phyloP scores from a whole-genome alignment of 257 asterid species.

The Solanum habrochaites region DNA sequence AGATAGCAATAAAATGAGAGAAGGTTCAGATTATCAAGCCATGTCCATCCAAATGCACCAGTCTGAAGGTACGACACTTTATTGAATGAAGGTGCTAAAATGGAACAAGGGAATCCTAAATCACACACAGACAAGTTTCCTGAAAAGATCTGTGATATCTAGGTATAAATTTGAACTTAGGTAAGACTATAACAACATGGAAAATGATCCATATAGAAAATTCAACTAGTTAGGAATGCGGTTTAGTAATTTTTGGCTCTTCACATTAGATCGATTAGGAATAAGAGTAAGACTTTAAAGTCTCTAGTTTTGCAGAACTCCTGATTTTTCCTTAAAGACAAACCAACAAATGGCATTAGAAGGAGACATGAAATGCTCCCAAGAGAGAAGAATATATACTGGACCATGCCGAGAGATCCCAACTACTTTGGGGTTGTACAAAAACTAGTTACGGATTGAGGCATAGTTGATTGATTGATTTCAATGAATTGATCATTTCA shows the following conservation, averaged over 20 bases:
- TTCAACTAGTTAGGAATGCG: background rate
- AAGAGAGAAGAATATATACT: background rate
- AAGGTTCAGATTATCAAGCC: background rate
- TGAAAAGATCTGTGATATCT: background rate
- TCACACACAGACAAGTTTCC: background rate
- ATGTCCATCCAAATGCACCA: background rate
- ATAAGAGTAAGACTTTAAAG: background rate
- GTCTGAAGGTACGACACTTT: background rate
- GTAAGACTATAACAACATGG: background rate
- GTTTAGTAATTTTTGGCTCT: background rate
- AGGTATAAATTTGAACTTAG: background rate
- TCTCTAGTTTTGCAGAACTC: background rate
- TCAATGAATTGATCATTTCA: background rate
- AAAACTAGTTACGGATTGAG: background rate
- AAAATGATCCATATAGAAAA: background rate
- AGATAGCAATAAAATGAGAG: background rate
- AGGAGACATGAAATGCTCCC: background rate
- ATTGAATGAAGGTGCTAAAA: background rate
- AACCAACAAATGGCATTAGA: background rate
- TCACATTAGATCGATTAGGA: background rate
- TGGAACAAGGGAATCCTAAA: background rate
- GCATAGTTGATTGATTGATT: background rate
- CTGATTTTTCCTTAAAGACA: background rate
- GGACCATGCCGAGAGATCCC: background rate
- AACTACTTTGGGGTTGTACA: background rate